Evolutionary conservation across 1,284 basidiomycete genomes (phyloP).

Genomic region (Cryptococcus hybrid): DNA sequence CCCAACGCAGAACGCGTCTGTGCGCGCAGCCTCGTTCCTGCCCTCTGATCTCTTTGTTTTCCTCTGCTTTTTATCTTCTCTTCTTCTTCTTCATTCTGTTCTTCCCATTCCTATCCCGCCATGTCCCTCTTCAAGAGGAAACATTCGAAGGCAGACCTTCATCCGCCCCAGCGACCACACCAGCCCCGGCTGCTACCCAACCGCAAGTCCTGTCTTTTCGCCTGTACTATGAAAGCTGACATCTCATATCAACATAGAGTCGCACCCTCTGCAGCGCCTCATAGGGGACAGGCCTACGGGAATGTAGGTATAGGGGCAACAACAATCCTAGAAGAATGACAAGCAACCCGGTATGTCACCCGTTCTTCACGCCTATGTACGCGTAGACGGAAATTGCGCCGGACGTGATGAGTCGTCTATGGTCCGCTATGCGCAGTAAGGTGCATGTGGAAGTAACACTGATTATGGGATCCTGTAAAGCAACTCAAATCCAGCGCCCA

Average conservation of each 20-base stretch:
- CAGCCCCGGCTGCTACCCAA: neutral
- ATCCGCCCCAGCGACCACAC: neutral
- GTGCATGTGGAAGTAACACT: too few relatives aligned
- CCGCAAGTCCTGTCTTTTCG: conserved; percentile 4
- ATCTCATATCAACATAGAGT: neutral
- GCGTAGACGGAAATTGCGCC: neutral
- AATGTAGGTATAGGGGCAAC: neutral
- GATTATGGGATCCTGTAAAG: neutral
- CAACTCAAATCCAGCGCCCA: neutral
- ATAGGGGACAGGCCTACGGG: neutral
- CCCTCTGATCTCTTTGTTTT: too few relatives aligned
- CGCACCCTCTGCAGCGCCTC: neutral
- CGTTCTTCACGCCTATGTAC: neutral
- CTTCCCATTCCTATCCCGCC: neutral
- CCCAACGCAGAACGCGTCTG: neutral
- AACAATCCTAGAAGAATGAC: conserved; percentile 23
- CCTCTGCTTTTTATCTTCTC: too few relatives aligned
- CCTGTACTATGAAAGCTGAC: neutral
- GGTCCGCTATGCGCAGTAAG: too few relatives aligned
- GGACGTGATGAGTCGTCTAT: too few relatives aligned
- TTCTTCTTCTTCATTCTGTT: neutral
- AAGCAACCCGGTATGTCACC: conserved; percentile 22
- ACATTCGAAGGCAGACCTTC: conserved; percentile 30
- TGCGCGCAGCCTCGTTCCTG: neutral
- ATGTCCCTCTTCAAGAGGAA: conserved; percentile 43